These are phyloP conservation scores for Calonectria hawksworthii DNA, from an alignment of 2,329 filamentous ascomycete genomes.

Conservation along the genomic window DNA sequence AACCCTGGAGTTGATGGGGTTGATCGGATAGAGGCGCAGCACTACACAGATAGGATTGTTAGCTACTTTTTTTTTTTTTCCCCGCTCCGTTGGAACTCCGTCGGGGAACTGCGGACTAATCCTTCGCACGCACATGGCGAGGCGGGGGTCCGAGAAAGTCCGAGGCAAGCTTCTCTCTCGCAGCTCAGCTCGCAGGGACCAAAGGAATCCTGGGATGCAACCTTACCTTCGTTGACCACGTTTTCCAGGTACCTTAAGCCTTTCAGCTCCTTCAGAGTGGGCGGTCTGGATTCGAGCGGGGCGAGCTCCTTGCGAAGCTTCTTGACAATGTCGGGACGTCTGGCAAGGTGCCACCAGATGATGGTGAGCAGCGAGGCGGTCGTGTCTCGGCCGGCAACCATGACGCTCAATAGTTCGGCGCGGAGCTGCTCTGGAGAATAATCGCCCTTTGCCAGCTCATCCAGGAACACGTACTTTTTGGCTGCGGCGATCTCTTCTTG, in stretches of 20 bases:
- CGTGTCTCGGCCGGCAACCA: conserved; percentile 55
- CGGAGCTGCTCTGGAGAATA: neutral
- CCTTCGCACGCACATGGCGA: too few relatives aligned
- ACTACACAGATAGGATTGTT: conserved; percentile 37
- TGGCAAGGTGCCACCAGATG: conserved; percentile 52
- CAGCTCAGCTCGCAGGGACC: too few relatives aligned
- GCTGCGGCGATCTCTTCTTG: neutral
- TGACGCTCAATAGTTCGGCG: conserved; percentile 49
- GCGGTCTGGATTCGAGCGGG: neutral
- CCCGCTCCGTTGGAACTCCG: neutral
- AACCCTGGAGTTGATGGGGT: conserved; percentile 62
- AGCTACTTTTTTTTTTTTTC: too few relatives aligned
- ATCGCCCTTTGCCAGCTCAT: conserved; percentile 14
- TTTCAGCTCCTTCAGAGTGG: conserved; percentile 9
- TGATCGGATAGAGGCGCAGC: conserved; percentile 62
- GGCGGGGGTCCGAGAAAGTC: too few relatives aligned
- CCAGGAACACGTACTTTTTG: conserved; percentile 19
- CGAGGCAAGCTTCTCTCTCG: too few relatives aligned
- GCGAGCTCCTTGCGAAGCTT: conserved; percentile 57
- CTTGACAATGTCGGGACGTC: conserved; percentile 52
- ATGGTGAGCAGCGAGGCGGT: conserved; percentile 53
- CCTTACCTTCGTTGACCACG: conserved; percentile 11
- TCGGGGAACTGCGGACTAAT: neutral
- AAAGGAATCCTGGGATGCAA: neutral
- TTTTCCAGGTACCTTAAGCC: neutral